Conservation (phyloP, 148 eudicot species). For the Rhododendron ovatum region DNA sequence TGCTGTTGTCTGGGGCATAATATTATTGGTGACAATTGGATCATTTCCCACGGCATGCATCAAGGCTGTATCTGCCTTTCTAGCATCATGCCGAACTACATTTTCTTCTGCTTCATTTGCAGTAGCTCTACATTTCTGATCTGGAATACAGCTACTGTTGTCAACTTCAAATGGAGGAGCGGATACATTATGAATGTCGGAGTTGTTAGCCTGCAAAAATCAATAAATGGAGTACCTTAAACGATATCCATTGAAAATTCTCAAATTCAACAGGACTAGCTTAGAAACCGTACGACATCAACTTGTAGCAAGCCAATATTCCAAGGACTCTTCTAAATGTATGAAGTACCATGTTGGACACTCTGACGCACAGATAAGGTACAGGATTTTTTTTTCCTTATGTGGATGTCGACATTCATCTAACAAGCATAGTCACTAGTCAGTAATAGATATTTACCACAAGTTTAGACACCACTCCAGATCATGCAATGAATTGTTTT, state of each 20-base stretch:
- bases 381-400: not conserved
- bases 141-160: constrained; percentile 26
- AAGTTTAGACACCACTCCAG: not conserved
- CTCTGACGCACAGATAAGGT: not conserved
- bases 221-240: not conserved
- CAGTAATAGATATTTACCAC: not conserved
- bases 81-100: constrained; percentile 32
- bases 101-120: constrained; percentile 27
- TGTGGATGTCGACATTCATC: not conserved
- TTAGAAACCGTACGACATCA: not conserved
- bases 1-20: constrained; percentile 35
- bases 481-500: not conserved
- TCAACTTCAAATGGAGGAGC: constrained; percentile 23
- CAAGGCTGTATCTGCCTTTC: constrained; percentile 35
- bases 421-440: not conserved
- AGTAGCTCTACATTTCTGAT: constrained; percentile 13
- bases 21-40: constrained; percentile 22
- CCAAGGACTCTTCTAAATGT: not conserved
- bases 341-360: not conserved
- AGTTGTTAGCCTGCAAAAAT: constrained; percentile 34
- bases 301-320: not conserved
- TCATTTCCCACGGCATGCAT: constrained; percentile 28
- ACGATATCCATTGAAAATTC: not conserved
- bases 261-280: not conserved
- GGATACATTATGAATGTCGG: constrained; percentile 26